phyloP scores from a whole-genome alignment of 2,329 filamentous ascomycete genomes.

The Fusarium praegraminearum region DNA sequence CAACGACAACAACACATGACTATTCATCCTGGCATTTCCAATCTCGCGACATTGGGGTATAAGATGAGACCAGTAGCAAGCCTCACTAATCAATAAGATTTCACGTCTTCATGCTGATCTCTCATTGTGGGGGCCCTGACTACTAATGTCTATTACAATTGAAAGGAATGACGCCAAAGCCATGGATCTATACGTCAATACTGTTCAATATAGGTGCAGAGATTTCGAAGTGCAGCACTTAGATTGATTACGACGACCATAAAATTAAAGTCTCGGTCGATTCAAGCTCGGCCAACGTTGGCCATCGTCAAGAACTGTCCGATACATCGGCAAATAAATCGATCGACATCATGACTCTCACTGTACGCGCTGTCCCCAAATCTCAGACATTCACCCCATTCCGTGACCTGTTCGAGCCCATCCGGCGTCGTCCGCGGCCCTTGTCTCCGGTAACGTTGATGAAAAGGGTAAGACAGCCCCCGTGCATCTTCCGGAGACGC shows the following conservation, averaged over 20 bases:
- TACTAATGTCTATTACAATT: slow-evolving; percentile 1
- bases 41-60: slow-evolving; percentile 16
- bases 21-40: slow-evolving; percentile 9
- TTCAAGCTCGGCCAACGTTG: not conserved
- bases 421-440: slow-evolving; percentile 27
- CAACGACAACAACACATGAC: not conserved
- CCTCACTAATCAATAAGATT: slow-evolving; percentile 30
- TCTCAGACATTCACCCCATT: slow-evolving; percentile 28
- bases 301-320: not conserved
- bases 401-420: slow-evolving; percentile 35
- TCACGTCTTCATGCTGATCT: slow-evolving; percentile 27
- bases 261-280: not conserved
- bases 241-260: not conserved
- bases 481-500: slow-evolving; percentile 35
- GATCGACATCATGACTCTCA: slow-evolving; percentile 12
- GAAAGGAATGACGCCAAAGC: slow-evolving; percentile 44
- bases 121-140: slow-evolving; percentile 14
- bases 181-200: slow-evolving; percentile 42
- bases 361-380: not conserved
- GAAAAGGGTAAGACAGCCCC: slow-evolving; percentile 19
- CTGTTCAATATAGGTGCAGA: not conserved
- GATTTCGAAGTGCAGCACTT: slow-evolving; percentile 1
- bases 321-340: slow-evolving; percentile 7
- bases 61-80: slow-evolving; percentile 23
- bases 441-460: slow-evolving; percentile 18